Evolutionary conservation across 2,329 filamentous ascomycete species (phyloP).

Genomic region (Achaetomium macrosporum): DNA sequence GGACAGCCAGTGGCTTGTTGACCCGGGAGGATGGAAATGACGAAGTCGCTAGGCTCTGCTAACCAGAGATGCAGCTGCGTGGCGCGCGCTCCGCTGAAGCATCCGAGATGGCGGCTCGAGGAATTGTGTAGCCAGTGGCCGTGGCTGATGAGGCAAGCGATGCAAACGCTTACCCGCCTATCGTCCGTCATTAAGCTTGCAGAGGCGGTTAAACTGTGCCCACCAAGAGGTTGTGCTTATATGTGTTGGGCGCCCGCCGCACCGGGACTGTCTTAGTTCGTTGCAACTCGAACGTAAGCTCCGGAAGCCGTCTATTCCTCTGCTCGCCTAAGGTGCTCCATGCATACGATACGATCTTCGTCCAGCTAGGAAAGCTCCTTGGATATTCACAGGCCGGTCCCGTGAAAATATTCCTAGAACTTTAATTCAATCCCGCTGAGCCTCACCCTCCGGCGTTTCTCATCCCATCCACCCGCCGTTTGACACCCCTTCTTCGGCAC

Average conservation of each 20-base stretch:
- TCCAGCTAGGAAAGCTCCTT: neutral
- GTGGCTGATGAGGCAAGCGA: conserved; percentile 1
- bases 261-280: neutral
- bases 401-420: conserved; percentile 1
- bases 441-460: no score
- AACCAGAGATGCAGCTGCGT: conserved; percentile 10
- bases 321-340: no score
- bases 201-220: neutral
- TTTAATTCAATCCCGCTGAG: neutral
- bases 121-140: conserved; percentile 2
- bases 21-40: neutral
- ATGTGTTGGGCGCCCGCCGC: neutral
- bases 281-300: neutral
- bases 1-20: conserved; percentile 5
- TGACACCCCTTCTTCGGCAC: neutral
- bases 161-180: conserved; percentile 17
- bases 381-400: conserved; percentile 13
- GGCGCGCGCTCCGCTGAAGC: conserved; percentile 20
- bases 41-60: neutral
- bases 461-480: no score
- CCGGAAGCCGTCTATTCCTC: neutral
- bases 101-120: conserved; percentile 4
- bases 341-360: no score
- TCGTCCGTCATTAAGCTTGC: neutral
- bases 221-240: neutral